Evolutionary conservation across 2,329 filamentous ascomycete genomes (phyloP), one percentile per base, ranked within the genome.

Genomic region (Furcasterigmium furcatum): DNA sequence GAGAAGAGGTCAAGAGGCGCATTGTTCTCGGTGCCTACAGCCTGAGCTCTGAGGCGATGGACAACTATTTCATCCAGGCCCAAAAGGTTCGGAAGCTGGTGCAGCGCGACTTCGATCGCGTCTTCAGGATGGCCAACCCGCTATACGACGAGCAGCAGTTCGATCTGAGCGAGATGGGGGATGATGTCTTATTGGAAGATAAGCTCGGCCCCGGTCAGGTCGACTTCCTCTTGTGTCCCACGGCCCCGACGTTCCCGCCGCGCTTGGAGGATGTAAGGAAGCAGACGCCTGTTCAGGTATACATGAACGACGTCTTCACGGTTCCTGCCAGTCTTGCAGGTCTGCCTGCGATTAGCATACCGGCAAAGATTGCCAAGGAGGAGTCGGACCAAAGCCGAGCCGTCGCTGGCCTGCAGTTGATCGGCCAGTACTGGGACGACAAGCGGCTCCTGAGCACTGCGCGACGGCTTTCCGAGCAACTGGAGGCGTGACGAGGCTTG

Each of bases 41-140:
- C 34, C 76, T 99, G 43, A 95, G 89, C 65, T 91, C 92, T 1
- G 82, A 87, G 50, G 91, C 91, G 9, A 94, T 95, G 59, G 87
- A 96, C 64, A 99, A 97, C 63, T 96, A 97, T 66, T 99, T 99
- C 59, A 80, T 96, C 51, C 87, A 96, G 62, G 94, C 94, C 38
- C 94, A 99, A 67, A 86, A 85, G 53, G 82, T 96, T 32, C 85
- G 94, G 2, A 79, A 89, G 45, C 72, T 95, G 16, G 88, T 99
- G 3, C 86, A 94, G 61, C 72, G 74, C 27, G 94, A 99, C 59
- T 99, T 99, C 62, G 83, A 97, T 65, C 69, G 76, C 2, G 84
- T 88, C 1, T 96, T 99, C 61, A 65, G 68, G 14, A 66, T 82
- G 36, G 68, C 70, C 4, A 91, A 96, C 59, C 87, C 86, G 4